Evolutionary conservation across 116 monocot genomes (phyloP).

Genomic region (Papilionanthe hybrid): DNA sequence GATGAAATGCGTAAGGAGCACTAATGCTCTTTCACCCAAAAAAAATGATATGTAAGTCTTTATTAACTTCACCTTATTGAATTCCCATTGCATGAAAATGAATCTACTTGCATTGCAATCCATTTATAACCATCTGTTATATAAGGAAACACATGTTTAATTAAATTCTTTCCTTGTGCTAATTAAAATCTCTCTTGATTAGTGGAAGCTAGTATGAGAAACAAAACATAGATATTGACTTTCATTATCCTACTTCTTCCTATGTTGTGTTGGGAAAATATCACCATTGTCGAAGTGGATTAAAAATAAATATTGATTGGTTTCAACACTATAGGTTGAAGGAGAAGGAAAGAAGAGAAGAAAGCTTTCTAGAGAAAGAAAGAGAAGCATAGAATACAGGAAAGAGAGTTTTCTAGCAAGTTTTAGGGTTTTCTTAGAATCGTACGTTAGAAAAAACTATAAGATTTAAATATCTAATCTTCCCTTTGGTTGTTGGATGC

Average conservation of each 20-base stretch:
- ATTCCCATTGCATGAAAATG: neutral
- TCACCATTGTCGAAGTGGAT: constrained; percentile 4
- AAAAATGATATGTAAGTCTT: too few species aligned
- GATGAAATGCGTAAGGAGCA: too few species aligned
- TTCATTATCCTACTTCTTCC: neutral
- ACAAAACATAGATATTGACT: constrained; percentile 10
- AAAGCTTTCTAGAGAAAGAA: neutral
- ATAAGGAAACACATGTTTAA: neutral
- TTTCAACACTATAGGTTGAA: neutral
- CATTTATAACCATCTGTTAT: neutral
- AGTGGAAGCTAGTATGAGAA: neutral
- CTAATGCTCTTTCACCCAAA: too few species aligned
- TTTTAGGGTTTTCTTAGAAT: neutral
- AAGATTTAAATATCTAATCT: neutral
- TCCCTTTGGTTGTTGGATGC: neutral
- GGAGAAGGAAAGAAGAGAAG: neutral
- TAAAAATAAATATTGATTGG: neutral
- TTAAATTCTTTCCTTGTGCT: neutral
- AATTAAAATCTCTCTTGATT: constrained; percentile 5
- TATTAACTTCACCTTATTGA: neutral
- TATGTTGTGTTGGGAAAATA: neutral
- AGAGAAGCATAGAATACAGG: neutral
- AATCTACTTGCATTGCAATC: neutral
- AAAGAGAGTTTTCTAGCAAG: neutral
- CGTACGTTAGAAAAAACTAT: constrained; percentile 10